Evolutionary conservation across 768 basidiomycete species (phyloP).

Genomic region (Tylopilus subfusipes): DNA sequence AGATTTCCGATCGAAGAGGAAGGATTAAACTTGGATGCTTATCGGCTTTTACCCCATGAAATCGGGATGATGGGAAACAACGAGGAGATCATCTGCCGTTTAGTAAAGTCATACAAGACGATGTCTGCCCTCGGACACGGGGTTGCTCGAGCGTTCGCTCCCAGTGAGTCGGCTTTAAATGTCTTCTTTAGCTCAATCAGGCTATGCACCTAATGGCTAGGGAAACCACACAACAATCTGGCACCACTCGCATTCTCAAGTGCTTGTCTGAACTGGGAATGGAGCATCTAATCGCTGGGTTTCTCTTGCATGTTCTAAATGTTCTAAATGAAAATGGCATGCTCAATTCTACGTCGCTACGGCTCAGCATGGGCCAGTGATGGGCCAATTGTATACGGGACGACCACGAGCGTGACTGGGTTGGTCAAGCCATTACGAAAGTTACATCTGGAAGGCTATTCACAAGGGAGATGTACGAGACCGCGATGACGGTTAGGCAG

Average conservation of each 20-base stretch:
- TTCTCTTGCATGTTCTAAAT: constrained; percentile 63
- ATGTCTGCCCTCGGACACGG: constrained; percentile 60
- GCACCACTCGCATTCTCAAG: constrained; percentile 75
- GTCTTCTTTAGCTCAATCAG: background rate
- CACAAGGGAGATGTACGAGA: constrained; percentile 56
- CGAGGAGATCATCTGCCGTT: constrained; percentile 43
- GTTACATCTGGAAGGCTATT: constrained; percentile 50
- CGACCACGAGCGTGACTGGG: constrained; percentile 54
- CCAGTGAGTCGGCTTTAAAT: constrained; percentile 44
- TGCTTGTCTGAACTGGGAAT: constrained; percentile 68
- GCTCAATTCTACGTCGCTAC: constrained; percentile 47
- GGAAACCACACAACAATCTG: constrained; percentile 69
- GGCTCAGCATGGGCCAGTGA: constrained; percentile 70
- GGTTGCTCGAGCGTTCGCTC: constrained; percentile 51
- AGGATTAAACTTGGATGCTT: constrained; percentile 67
- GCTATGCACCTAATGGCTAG: constrained; percentile 33
- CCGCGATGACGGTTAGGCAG: constrained; percentile 41
- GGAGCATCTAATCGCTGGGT: constrained; percentile 60
- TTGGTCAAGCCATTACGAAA: constrained; percentile 46
- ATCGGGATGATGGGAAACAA: constrained; percentile 52
- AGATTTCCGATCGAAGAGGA: constrained; percentile 74
- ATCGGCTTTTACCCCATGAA: constrained; percentile 67
- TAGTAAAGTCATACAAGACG: constrained; percentile 60
- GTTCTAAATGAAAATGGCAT: constrained; percentile 61
- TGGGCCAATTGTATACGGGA: constrained; percentile 74